These are phyloP conservation scores for Aspergillus sp. DNA, from an alignment of 2,329 filamentous ascomycete genomes.

Conservation along the genomic window DNA sequence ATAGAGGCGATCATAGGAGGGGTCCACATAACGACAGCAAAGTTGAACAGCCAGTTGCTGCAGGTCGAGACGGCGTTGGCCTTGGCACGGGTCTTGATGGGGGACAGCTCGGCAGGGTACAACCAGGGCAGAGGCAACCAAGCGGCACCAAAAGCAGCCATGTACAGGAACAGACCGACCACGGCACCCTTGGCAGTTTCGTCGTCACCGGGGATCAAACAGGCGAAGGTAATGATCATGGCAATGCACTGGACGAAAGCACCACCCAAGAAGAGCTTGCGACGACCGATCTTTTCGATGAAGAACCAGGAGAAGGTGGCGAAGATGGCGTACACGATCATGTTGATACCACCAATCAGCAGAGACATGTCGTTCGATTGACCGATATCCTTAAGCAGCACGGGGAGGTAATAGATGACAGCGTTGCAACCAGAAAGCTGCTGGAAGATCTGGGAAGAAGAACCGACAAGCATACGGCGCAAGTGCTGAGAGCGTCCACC, in stretches of 20 bases:
- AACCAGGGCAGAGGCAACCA: constrained; percentile 65
- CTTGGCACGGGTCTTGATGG: constrained; percentile 56
- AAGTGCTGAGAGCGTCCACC: constrained; percentile 41
- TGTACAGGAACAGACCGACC: constrained; percentile 68
- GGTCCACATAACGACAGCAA: constrained; percentile 54
- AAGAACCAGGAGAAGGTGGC: constrained; percentile 49
- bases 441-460: constrained; percentile 45
- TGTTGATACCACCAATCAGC: constrained; percentile 54
- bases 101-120: constrained; percentile 53
- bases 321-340: constrained; percentile 47
- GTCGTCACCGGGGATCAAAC: constrained; percentile 32
- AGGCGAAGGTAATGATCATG: constrained; percentile 42
- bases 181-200: constrained; percentile 39
- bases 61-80: constrained; percentile 56
- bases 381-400: constrained; percentile 48
- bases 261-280: constrained; percentile 43
- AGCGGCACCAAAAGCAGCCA: constrained; percentile 66
- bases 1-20: constrained; percentile 42
- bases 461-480: constrained; percentile 42
- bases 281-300: constrained; percentile 50
- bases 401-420: constrained; percentile 51
- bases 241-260: constrained; percentile 39
- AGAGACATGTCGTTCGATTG: constrained; percentile 44
- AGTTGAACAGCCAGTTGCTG: constrained; percentile 59
- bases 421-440: constrained; percentile 53